phyloP scores from a whole-genome alignment of 495 filamentous ascomycete species.

The Aspergillus ostianus region DNA sequence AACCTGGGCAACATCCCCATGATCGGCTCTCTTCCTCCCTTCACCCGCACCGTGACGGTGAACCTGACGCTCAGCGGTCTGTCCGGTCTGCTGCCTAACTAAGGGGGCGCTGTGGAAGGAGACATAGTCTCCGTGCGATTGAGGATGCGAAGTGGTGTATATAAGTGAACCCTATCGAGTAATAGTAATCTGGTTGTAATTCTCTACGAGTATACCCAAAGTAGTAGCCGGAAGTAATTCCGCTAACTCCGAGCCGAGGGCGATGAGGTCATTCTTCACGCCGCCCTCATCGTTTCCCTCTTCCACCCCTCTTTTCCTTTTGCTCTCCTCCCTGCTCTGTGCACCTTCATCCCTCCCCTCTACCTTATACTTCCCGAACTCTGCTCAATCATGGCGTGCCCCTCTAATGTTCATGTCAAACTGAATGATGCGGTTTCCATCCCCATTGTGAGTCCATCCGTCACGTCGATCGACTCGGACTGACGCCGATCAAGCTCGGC shows the following conservation, averaged over 20 bases:
- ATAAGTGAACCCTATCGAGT: too few relatives aligned
- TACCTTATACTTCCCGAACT: background rate
- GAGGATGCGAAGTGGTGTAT: too few relatives aligned
- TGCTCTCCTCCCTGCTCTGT: background rate
- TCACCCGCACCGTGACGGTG: background rate
- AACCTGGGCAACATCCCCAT: background rate
- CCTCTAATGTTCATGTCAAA: conserved; percentile 39
- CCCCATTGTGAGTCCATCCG: conserved; percentile 57
- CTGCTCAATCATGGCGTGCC: conserved; percentile 32
- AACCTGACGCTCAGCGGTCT: background rate
- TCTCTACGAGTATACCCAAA: too few relatives aligned
- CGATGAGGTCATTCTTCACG: too few relatives aligned
- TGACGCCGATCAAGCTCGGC: conserved; percentile 52
- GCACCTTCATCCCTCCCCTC: background rate
- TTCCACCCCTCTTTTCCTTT: too few relatives aligned
- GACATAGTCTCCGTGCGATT: too few relatives aligned
- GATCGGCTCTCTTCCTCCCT: background rate
- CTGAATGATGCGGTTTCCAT: conserved; percentile 73
- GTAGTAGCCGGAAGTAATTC: too few relatives aligned
- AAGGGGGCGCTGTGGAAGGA: too few relatives aligned
- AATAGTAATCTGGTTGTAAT: too few relatives aligned
- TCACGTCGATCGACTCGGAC: background rate
- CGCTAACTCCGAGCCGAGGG: too few relatives aligned
- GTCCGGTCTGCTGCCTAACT: background rate
- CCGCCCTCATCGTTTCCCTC: too few relatives aligned